Percentiles rank a stretch among this genome's conserved stretches.
phyloP scores from a whole-genome alignment of 2,329 filamentous ascomycete genomes.

The Claviceps purpurea region DNA sequence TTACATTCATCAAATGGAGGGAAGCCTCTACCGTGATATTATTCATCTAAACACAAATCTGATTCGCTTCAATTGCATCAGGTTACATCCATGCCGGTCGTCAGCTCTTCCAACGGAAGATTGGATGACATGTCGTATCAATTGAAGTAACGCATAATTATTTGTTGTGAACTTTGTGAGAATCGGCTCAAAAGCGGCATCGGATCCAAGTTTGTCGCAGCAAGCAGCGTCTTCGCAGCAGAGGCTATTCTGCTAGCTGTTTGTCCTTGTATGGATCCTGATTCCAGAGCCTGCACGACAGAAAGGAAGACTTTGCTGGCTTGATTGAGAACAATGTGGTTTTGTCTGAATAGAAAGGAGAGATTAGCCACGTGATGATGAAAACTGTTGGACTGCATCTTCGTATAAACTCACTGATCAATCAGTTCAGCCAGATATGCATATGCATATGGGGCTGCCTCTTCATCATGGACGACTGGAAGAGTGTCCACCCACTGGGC shows the following conservation, averaged over 20 bases:
- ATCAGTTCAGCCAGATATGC: slow-evolving; percentile 84
- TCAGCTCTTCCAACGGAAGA: not conserved
- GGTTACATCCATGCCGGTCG: not conserved
- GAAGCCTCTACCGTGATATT: not conserved
- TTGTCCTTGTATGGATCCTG: slow-evolving; percentile 77
- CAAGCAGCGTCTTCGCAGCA: slow-evolving; percentile 66
- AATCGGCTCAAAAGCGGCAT: slow-evolving; percentile 63
- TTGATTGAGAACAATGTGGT: slow-evolving; percentile 66
- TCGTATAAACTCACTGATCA: slow-evolving; percentile 62
- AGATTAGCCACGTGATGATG: slow-evolving; percentile 12
- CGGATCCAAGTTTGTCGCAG: slow-evolving; percentile 60
- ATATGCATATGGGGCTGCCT: slow-evolving; percentile 93
- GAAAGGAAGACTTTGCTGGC: slow-evolving; percentile 71
- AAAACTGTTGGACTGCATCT: not conserved
- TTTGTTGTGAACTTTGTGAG: slow-evolving; percentile 66
- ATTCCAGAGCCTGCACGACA: slow-evolving; percentile 79
- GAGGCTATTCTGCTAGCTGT: slow-evolving; percentile 64
- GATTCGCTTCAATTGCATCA: not conserved
- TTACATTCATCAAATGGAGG: not conserved
- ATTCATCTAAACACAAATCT: not conserved
- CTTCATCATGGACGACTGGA: slow-evolving; percentile 88
- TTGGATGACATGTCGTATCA: slow-evolving; percentile 21
- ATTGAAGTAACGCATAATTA: slow-evolving; percentile 66
- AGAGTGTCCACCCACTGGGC: slow-evolving; percentile 83
- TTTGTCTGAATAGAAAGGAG: slow-evolving; percentile 46